Conservation (phyloP, 1,284 basidiomycete genomes). For the Vanrija pseudolonga region DNA sequence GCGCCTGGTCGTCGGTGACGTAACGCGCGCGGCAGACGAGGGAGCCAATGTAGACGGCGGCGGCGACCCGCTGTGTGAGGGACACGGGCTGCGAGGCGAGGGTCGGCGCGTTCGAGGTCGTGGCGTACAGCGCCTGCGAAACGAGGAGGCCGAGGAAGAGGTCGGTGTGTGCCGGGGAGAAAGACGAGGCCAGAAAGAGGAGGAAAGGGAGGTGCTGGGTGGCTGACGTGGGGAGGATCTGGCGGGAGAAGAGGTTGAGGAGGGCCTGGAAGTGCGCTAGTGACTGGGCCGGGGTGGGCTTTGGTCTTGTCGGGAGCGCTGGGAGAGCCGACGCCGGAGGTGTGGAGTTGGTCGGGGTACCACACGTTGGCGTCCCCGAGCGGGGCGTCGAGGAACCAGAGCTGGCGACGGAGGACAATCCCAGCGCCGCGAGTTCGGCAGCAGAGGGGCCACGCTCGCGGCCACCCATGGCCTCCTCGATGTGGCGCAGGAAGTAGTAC, state of each 20-base stretch:
- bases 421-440: constrained; percentile 34
- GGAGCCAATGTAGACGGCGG: constrained; percentile 85
- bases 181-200: constrained; percentile 89
- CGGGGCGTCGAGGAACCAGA: constrained; percentile 36
- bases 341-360: constrained; percentile 29
- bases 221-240: constrained; percentile 91
- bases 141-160: constrained; percentile 91
- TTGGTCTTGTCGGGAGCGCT: constrained; percentile 12
- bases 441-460: constrained; percentile 20
- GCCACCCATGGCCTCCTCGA: constrained; percentile 45
- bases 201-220: constrained; percentile 97
- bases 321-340: constrained; percentile 6
- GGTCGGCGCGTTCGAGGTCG: constrained; percentile 56
- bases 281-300: constrained; percentile 33
- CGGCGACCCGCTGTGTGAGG: constrained; percentile 63
- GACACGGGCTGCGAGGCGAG: constrained; percentile 31
- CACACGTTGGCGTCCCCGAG: constrained; percentile 17
- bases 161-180: constrained; percentile 84
- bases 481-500: constrained; percentile 75
- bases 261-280: constrained; percentile 75
- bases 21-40: constrained; percentile 89
- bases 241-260: constrained; percentile 86
- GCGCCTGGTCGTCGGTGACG: constrained; percentile 70
- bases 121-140: constrained; percentile 76
- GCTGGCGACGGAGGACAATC: constrained; percentile 17